phyloP scores from a whole-genome alignment of 495 filamentous ascomycete genomes.

The Daldinia loculata region DNA sequence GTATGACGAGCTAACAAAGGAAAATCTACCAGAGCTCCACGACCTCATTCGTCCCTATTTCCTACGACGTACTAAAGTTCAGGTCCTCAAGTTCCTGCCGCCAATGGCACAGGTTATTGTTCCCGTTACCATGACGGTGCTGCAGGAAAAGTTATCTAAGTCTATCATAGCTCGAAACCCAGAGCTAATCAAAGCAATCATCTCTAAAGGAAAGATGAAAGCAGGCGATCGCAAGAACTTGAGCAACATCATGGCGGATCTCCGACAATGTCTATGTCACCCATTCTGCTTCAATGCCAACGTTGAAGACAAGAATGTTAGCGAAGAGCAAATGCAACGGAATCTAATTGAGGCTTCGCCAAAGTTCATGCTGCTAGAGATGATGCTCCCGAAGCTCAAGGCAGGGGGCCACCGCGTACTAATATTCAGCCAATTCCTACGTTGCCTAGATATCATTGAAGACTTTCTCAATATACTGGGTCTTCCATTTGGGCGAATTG shows the following conservation, averaged over 20 bases:
- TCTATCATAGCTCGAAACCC: slow-evolving; percentile 91
- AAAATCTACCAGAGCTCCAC: slow-evolving; percentile 83
- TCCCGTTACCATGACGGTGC: slow-evolving; percentile 87
- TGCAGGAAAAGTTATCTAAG: slow-evolving; percentile 95
- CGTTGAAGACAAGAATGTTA: slow-evolving; percentile 79
- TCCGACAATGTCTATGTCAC: slow-evolving; percentile 94
- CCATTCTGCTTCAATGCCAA: slow-evolving; percentile 90
- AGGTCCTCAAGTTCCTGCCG: slow-evolving; percentile 89
- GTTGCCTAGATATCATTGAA: slow-evolving; percentile 87
- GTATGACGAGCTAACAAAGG: slow-evolving; percentile 76
- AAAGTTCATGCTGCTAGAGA: slow-evolving; percentile 84
- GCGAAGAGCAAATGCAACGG: slow-evolving; percentile 65
- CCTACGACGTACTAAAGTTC: slow-evolving; percentile 79
- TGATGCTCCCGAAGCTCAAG: slow-evolving; percentile 90
- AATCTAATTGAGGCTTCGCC: slow-evolving; percentile 91
- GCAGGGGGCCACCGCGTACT: slow-evolving; percentile 91
- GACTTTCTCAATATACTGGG: slow-evolving; percentile 83
- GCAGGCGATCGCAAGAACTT: slow-evolving; percentile 76
- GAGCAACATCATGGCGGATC: slow-evolving; percentile 94
- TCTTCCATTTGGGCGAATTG: slow-evolving; percentile 78
- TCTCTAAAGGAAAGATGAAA: slow-evolving; percentile 70
- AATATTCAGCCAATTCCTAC: slow-evolving; percentile 95
- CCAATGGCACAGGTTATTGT: slow-evolving; percentile 94
- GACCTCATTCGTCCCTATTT: slow-evolving; percentile 83
- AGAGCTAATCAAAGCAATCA: slow-evolving; percentile 86